Conservation (phyloP, 2,329 filamentous ascomycete species). For the Fusarium sp. region DNA sequence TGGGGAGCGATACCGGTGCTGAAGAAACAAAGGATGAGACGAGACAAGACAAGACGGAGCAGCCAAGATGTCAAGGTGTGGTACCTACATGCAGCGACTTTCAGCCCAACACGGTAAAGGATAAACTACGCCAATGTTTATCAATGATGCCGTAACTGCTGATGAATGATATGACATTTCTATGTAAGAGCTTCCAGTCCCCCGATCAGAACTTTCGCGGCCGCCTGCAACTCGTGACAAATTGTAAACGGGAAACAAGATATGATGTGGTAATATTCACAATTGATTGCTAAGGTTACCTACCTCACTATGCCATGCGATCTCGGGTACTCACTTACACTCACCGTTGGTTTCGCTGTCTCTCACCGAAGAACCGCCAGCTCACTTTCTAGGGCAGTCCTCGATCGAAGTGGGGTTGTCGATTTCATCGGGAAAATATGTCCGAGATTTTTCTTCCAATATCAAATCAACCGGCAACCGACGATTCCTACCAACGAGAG, state of each 20-base stretch:
- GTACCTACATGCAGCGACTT: constrained; percentile 19
- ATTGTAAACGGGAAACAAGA: background rate
- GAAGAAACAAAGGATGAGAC: constrained; percentile 9
- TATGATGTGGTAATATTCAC: constrained; percentile 27
- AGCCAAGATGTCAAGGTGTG: constrained; percentile 24
- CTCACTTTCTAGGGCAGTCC: constrained; percentile 14
- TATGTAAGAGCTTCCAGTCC: constrained; percentile 24
- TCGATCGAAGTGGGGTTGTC: constrained; percentile 26
- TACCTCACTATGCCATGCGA: background rate
- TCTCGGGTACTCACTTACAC: constrained; percentile 8
- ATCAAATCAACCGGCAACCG: constrained; percentile 12
- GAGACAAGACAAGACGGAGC: constrained; percentile 5
- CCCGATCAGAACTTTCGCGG: background rate
- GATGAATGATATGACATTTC: constrained; percentile 37
- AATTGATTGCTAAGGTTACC: constrained; percentile 22
- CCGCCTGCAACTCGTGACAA: constrained; percentile 11
- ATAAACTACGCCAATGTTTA: constrained; percentile 36
- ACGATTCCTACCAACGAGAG: constrained; percentile 4
- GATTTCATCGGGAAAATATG: constrained; percentile 26
- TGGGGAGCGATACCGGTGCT: constrained; percentile 8
- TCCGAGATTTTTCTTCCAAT: constrained; percentile 20
- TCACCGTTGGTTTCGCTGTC: background rate
- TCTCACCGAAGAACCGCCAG: constrained; percentile 18
- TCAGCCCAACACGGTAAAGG: constrained; percentile 26
- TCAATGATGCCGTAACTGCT: constrained; percentile 41